These are phyloP conservation scores for Aureobasidium sp. DNA, from an alignment of 2,329 filamentous ascomycete genomes.

Conservation along the genomic window DNA sequence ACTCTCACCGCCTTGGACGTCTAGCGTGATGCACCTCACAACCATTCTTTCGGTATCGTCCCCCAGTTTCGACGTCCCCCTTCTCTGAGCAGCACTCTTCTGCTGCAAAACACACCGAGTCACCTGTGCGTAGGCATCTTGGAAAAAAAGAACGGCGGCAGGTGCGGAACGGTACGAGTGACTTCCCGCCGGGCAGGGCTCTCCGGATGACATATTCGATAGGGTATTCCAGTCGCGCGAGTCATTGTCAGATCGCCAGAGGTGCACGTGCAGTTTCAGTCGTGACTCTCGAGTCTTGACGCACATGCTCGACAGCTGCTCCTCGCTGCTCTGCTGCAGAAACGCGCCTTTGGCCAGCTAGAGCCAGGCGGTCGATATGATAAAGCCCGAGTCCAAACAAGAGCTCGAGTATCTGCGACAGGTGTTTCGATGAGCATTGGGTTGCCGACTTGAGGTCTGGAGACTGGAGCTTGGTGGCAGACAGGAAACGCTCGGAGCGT, in stretches of 20 bases:
- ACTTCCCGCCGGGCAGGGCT: not conserved
- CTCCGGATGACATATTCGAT: not conserved
- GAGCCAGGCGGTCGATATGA: not conserved
- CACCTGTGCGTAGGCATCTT: not conserved
- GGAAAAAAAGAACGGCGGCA: not conserved
- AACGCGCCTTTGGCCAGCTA: not conserved
- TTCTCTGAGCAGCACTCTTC: not conserved
- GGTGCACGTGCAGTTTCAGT: not conserved
- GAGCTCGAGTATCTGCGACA: not conserved
- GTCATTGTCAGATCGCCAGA: not conserved
- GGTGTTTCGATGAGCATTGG: no score
- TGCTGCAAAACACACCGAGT: not conserved
- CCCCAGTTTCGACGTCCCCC: not conserved
- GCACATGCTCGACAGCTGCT: not conserved
- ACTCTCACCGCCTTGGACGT: slow-evolving; percentile 4
- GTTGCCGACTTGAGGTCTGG: not conserved
- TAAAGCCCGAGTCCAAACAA: not conserved
- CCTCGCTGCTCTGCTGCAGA: not conserved
- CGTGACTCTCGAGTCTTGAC: not conserved
- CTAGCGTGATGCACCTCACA: not conserved
- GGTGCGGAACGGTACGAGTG: slow-evolving; percentile 5
- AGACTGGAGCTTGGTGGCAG: not conserved
- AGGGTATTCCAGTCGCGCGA: not conserved
- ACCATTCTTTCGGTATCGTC: not conserved
- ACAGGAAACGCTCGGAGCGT: not conserved